Base-by-base conservation (phyloP, 179 eudicot species). In the Silene noctiflora region DNA sequence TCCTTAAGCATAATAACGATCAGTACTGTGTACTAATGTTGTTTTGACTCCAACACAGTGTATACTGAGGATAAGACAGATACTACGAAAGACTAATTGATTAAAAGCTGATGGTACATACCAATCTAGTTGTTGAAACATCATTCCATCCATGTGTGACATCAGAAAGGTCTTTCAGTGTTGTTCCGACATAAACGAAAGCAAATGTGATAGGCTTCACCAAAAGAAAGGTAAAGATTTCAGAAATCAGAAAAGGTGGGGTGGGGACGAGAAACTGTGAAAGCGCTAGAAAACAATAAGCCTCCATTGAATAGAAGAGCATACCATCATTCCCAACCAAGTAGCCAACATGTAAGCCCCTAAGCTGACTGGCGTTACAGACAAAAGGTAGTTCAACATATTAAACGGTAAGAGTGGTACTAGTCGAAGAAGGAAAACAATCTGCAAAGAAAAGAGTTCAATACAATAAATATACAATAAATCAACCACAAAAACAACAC, bases 321-420 rank as follows among this genome's bases (percentile, higher is more conserved):
- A 11, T 92, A 95, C 99, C 99, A 93, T 87, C 99, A 95, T 95
- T 76, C 99, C 99, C 81, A 95, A 64, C 99, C 99, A 95, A 58
- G 99, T 87, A 69, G 97, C 97, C 77, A 95, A 84, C 83, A 86
- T 77, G 83, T 95, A 95, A 71, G 89, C 87, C 83, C 90, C 84
- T 33, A 91, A 33, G 33, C 91, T 83, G 78, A 93, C 89, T 55
- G 99, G 95, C 76, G 97, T 95, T 71, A 95, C 97, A 12, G 97
- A 95, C 75, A 95, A 82, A 33, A 95, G 95, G 87, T 95, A 95
- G 81, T 95, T 95, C 91, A 95, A 42, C 88, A 95, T 90, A 81
- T 89, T 95, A 75, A 93, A 95, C 67, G 99, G 97, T 74, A 95
- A 91, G 62, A 95, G 68, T 62, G 99, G 99, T 73, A 89, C 97